Conservation (phyloP, 371 early-diverging fungal species). For the Umbelopsis sp. region DNA sequence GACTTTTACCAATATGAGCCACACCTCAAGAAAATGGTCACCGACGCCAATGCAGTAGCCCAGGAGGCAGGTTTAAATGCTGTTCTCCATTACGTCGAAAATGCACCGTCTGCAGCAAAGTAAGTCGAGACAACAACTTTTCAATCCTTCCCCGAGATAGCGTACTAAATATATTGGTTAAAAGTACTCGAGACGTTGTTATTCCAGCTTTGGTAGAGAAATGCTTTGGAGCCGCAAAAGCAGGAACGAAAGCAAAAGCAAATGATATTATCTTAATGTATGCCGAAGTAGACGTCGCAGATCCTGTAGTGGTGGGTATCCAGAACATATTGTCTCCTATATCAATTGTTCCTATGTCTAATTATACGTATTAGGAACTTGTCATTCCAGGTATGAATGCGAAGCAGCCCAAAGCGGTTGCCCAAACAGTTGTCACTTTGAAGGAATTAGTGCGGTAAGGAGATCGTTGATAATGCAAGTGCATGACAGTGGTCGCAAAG, state of each 20-base stretch:
- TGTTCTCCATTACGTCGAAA: constrained; percentile 75
- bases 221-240: constrained; percentile 81
- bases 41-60: constrained; percentile 91
- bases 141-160: background rate
- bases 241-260: constrained; percentile 79
- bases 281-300: constrained; percentile 85
- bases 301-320: constrained; percentile 76
- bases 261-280: constrained; percentile 82
- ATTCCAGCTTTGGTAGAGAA: constrained; percentile 89
- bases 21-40: constrained; percentile 75
- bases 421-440: constrained; percentile 71
- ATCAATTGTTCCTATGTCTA: background rate
- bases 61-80: constrained; percentile 87
- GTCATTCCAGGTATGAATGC: constrained; percentile 77
- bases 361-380: constrained; percentile 60
- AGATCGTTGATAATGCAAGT: background rate
- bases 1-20: constrained; percentile 76
- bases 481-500: too few species aligned
- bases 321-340: background rate
- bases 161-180: background rate
- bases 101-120: constrained; percentile 81
- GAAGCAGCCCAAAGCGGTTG: constrained; percentile 92
- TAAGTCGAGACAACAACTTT: constrained; percentile 32
- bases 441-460: constrained; percentile 73
- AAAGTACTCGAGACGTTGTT: constrained; percentile 70